Base-by-base conservation (phyloP, 306 rosid genomes). In the Morella rubra region DNA sequence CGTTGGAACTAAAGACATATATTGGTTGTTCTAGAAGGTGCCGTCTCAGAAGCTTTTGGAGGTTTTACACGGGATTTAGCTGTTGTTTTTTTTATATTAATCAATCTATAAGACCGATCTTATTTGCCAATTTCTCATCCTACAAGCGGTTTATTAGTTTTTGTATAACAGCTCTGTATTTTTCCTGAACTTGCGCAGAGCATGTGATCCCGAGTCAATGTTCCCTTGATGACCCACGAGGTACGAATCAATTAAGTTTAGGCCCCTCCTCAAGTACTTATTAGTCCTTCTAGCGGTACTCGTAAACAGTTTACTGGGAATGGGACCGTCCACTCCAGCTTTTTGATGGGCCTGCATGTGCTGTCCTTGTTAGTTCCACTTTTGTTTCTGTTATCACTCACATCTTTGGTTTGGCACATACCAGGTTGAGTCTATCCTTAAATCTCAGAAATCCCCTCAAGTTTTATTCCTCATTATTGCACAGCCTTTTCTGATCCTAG, bases 231-330 rank as follows among this genome's bases (percentile, higher is more conserved):
- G 69, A 73, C 75, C 44, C 11, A 40, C 32, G 44, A 55, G 44
- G 75, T 78, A 76, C 82, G 45, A 66, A 50, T 44, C 77, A 80
- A 44, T 54, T 44, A 71, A 71, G n/a, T 52, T 40, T 53, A 79
- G 79, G 83, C 52, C 42, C 84, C 77, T 76, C 74, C 55, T 71
- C 69, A 67, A 75, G 84, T 82, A 80, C 90, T 52, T 53, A 27
- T 44, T 52, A 75, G 79, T 82, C 78, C 82, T 69, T 51, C 42
- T 62, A 27, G 32, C 1, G 51, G 42, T 79, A 58, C 11, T 51
- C 12, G 22, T 22, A 47, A 22, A 19, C 55, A 58, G 46, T 51
- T 24, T 53, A 5, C 50, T 55, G n/a, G 60, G 13, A 59, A 22
- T 68, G 59, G 81, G 81, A 69, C 20, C 85, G 74, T 77, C 75